Base-by-base conservation (phyloP, 176 grass and related monocot genomes). In the Zoysia pacifica region DNA sequence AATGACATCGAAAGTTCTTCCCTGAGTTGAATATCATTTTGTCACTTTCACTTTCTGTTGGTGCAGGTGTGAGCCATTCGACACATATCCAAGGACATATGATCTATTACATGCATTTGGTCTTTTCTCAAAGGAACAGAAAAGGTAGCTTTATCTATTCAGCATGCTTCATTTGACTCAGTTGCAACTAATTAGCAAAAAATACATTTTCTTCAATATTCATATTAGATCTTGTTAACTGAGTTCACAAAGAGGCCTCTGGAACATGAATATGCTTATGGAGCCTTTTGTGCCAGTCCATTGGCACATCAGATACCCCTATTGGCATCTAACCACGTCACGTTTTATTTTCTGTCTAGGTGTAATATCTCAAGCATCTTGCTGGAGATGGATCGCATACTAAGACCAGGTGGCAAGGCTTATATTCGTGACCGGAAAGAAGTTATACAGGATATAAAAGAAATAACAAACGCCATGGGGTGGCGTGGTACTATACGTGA, bases 81-180 rank as follows among this genome's bases (percentile, higher is more conserved):
- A 97, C 71, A 97, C 94, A 55, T 97, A 94, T 82, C 94, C 94
- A 88, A 94, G 94, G 89, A 97, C 94, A 7, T 94, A 97, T 5
- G 89, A 92, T 88, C 78, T 97, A 7, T 77, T 94, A 77, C 94
- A 97, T 84, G 94, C 94, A 68, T 97, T 39, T 40, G 62, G 85
- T 58, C 80, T 97, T 76, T 94, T 97, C 85, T 97, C 94, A 54
- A 81, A 85, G 65, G 94, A 97, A 66, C 79, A 88, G 63, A 94
- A 87, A 86, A 94, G 91, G 91, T 93, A 91, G 14, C 14, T 50
- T 48, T 65, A 39, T 69, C 54, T 80, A 46, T 71, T 74, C 2
- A 13, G 20, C 12, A 79, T 88, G 9, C 55, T 70, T 69, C 43
- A 37, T 65, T 0, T 62, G 16, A 54, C 46, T 50, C 16, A 65